Evolutionary conservation across 441 rosid species (phyloP).

Genomic region (Manihot esculenta): DNA sequence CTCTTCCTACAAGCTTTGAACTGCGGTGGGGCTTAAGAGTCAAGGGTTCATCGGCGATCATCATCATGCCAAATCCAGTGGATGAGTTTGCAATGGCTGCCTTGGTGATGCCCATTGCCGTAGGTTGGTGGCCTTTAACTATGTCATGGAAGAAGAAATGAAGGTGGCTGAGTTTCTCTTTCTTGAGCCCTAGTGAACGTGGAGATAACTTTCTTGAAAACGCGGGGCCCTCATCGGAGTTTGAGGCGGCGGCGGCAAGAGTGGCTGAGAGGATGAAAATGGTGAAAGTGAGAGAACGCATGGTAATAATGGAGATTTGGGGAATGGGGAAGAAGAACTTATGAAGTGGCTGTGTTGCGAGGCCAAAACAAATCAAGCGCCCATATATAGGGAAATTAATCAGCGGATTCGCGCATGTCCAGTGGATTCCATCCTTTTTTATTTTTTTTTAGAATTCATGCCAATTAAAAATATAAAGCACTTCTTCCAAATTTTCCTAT

Average conservation of each 20-base stretch:
- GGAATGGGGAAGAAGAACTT: too few species aligned
- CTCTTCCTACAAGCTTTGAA: slow-evolving; percentile 43
- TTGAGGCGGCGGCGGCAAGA: not conserved
- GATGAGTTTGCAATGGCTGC: slow-evolving; percentile 22
- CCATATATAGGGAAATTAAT: too few species aligned
- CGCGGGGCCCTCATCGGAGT: not conserved
- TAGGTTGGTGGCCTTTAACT: slow-evolving; percentile 33
- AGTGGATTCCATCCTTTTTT: too few species aligned
- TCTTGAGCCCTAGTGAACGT: not conserved
- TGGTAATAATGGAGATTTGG: too few species aligned
- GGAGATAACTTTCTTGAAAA: not conserved
- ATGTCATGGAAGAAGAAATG: slow-evolving; percentile 22
- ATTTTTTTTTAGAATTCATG: too few species aligned
- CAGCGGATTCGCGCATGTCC: too few species aligned
- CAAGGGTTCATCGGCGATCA: slow-evolving; percentile 42
- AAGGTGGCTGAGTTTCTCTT: not conserved
- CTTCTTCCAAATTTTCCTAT: too few species aligned
- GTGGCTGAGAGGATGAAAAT: not conserved
- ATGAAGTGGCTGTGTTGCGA: too few species aligned
- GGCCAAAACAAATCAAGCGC: too few species aligned
- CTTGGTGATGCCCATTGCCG: slow-evolving; percentile 27
- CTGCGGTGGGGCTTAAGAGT: slow-evolving; percentile 32
- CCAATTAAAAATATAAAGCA: too few species aligned
- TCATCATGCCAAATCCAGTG: slow-evolving; percentile 28
- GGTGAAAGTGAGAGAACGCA: not conserved